Percentiles rank a stretch among this genome's conserved stretches.
phyloP scores from a whole-genome alignment of 805 yeast genomes.

The Ogataea henricii region DNA sequence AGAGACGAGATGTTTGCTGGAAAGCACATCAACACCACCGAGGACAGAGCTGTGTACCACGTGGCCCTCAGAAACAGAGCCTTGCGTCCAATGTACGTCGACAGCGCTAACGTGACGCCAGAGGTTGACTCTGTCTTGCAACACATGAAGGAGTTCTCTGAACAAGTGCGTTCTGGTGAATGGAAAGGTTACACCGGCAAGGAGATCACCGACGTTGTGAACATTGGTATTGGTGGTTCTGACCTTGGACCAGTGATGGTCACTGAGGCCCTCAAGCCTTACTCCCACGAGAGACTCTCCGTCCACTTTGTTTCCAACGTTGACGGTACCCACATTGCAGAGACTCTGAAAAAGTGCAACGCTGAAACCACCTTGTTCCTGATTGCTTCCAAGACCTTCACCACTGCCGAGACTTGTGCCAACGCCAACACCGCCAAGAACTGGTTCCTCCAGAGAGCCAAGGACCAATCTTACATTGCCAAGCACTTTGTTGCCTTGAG shows the following conservation, averaged over 20 bases:
- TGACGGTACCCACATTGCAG: slow-evolving; percentile 97
- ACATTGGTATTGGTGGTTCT: slow-evolving; percentile 98
- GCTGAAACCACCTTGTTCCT: slow-evolving; percentile 92
- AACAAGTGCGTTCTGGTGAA: slow-evolving; percentile 83
- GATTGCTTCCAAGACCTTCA: slow-evolving; percentile 96
- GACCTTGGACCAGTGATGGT: slow-evolving; percentile 99
- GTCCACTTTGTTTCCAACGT: slow-evolving; percentile 97
- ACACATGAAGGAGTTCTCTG: slow-evolving; percentile 96
- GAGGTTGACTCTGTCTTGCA: slow-evolving; percentile 89
- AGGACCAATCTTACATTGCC: slow-evolving; percentile 73
- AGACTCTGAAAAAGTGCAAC: slow-evolving; percentile 72
- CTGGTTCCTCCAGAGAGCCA: slow-evolving; percentile 76
- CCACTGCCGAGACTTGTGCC: slow-evolving; percentile 97
- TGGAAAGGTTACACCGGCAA: slow-evolving; percentile 99
- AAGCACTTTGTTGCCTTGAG: slow-evolving; percentile 97
- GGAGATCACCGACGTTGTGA: slow-evolving; percentile 88
- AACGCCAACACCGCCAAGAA: slow-evolving; percentile 93
- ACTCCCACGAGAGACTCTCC: slow-evolving; percentile 68
- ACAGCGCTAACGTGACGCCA: slow-evolving; percentile 85
- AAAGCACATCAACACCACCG: slow-evolving; percentile 92
- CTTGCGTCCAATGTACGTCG: slow-evolving; percentile 80
- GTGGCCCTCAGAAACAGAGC: slow-evolving; percentile 95
- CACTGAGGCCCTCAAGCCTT: slow-evolving; percentile 94
- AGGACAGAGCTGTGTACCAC: slow-evolving; percentile 95
- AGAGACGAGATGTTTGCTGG: slow-evolving; percentile 93